A percentile compares a stretch with the other conserved stretches of the same genome.
These are phyloP conservation scores for Termitomyces sp. DNA, from an alignment of 768 basidiomycete species.

Conservation along the genomic window DNA sequence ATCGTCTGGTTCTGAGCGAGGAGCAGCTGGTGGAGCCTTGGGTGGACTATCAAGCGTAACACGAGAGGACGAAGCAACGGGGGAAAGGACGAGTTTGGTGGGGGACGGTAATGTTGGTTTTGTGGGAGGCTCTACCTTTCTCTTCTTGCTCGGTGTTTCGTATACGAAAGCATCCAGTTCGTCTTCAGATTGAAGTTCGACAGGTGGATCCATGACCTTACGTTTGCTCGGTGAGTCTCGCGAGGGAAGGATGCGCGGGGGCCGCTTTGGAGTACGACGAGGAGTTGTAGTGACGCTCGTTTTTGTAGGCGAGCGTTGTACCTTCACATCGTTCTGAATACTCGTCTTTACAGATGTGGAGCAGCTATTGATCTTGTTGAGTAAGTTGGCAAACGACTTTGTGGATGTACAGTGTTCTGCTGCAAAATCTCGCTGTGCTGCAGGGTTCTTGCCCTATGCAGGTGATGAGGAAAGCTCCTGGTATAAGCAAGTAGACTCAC, in stretches of 20 bases:
- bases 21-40: neutral
- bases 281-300: slow-evolving; percentile 18
- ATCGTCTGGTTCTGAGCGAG: neutral
- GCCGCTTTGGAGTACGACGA: slow-evolving; percentile 20
- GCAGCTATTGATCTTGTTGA: slow-evolving; percentile 20
- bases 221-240: slow-evolving; percentile 38
- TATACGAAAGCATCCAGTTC: slow-evolving; percentile 27
- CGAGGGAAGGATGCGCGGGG: slow-evolving; percentile 28
- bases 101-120: neutral
- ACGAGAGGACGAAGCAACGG: slow-evolving; percentile 15
- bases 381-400: slow-evolving; percentile 18
- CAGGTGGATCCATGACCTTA: slow-evolving; percentile 10
- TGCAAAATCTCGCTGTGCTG: slow-evolving; percentile 17
- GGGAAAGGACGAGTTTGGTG: slow-evolving; percentile 2
- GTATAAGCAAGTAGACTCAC: slow-evolving; percentile 19
- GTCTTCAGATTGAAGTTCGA: slow-evolving; percentile 18
- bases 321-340: slow-evolving; percentile 15
- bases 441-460: slow-evolving; percentile 8
- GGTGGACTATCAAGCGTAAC: neutral
- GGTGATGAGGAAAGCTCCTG: neutral
- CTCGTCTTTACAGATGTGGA: slow-evolving; percentile 18
- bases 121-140: slow-evolving; percentile 24
- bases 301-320: slow-evolving; percentile 14
- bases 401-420: slow-evolving; percentile 18
- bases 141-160: slow-evolving; percentile 40